Base-by-base conservation (phyloP, 2,329 filamentous ascomycete species). In the Talaromyces sp. region DNA sequence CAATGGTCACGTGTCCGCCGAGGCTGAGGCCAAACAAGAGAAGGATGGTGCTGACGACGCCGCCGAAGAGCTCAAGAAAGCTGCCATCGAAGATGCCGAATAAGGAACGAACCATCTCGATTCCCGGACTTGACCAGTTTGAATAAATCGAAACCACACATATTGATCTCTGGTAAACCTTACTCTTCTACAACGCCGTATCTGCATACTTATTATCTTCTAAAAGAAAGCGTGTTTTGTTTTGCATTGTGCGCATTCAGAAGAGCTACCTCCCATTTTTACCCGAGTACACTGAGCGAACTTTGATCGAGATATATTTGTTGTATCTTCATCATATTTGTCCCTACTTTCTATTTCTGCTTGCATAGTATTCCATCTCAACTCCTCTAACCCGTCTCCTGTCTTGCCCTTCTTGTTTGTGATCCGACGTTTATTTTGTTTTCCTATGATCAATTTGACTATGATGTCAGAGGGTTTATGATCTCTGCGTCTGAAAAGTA, bases 21-120 rank as follows among this genome's bases (percentile, higher is more conserved):
- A 81, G 16, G 80, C 84, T 24, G 84, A 87, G 72, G 77, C 81
- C 41, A 75, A 78, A 62, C 82, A 87, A 72, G 85, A 87, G 76
- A 82, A 87, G 72, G 84, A 87, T 66, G 85, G 82, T n/a, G 83
- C 78, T 24, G 81, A 81, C 3, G 87, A 89, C 72, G 87, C 82
- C 31, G 77, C 83, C 22, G 84, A 85, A 64, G 86, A 88, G 68
- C 78, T 90, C 65, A 81, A 88, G 77, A 83, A 85, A 70, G 83
- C 86, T 58, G 82, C 82, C 60, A 75, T 90, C 47, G 87, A 89
- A 75, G 86, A 88, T 69, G 78, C 78, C 69, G 78, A 74, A 64
- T 78, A 73, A 60, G 31, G 19, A n/a, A 48, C 35, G n/a, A 13
- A 56, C 2, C 13, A 3, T 56, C 33, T 13, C 50, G 11, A 7